These are phyloP conservation scores for Plasmopara halstedii DNA, from an alignment of 352 stramenopile species.

Conservation along the genomic window DNA sequence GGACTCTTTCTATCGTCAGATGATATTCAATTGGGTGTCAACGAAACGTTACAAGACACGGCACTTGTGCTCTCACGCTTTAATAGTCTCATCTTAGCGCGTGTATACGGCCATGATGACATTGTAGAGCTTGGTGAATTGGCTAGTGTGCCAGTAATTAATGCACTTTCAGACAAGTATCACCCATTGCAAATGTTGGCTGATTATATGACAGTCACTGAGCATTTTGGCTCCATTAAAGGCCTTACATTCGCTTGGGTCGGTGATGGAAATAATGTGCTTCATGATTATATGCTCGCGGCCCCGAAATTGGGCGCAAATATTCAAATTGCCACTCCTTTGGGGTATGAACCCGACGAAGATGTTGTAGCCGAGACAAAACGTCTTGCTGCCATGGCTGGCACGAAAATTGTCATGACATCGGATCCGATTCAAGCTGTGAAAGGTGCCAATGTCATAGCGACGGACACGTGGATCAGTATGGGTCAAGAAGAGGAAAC, in stretches of 20 bases:
- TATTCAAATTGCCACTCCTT: conserved; percentile 92
- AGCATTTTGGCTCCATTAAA: conserved; percentile 80
- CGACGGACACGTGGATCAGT: conserved; percentile 97
- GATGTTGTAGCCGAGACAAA: conserved; percentile 88
- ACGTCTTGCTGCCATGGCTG: conserved; percentile 63
- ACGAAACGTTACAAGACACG: conserved; percentile 93
- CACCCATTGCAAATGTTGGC: conserved; percentile 97
- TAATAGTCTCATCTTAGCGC: conserved; percentile 95
- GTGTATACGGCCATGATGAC: conserved; percentile 90
- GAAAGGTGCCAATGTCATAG: conserved; percentile 89
- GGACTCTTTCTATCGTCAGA: conserved; percentile 95
- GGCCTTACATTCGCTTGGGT: conserved; percentile 96
- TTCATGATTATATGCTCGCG: conserved; percentile 97
- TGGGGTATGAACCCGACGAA: conserved; percentile 88
- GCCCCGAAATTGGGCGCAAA: conserved; percentile 78
- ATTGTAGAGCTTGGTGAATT: conserved; percentile 86
- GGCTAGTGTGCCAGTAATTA: conserved; percentile 95
- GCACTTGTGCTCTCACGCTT: conserved; percentile 88
- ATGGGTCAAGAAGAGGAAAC: conserved; percentile 95
- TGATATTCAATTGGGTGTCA: conserved; percentile 98
- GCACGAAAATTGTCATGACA: conserved; percentile 75
- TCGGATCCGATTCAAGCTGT: conserved; percentile 91
- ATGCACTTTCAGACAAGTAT: conserved; percentile 96
- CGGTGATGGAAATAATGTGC: conserved; percentile 97
- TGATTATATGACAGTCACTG: conserved; percentile 94